Conservation (phyloP, 2,329 filamentous ascomycete species). For the Penicillium sp. region DNA sequence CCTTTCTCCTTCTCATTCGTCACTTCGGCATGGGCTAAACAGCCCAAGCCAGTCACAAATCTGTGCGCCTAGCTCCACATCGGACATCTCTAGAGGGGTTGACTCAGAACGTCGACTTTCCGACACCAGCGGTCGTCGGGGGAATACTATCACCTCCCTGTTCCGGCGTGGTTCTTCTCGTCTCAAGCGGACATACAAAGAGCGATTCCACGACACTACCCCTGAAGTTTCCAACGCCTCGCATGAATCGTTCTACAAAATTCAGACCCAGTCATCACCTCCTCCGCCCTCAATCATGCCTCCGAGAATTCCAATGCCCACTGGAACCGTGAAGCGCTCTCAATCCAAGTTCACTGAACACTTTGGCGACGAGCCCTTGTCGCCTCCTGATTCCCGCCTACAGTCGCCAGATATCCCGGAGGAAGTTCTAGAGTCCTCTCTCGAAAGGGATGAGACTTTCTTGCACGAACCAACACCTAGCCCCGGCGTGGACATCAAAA, state of each 20-base stretch:
- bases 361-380: slow-evolving; percentile 78
- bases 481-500: slow-evolving; percentile 32
- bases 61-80: slow-evolving; percentile 52
- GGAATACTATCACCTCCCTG: slow-evolving; percentile 66
- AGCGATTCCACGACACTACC: slow-evolving; percentile 52
- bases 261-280: slow-evolving; percentile 52
- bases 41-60: slow-evolving; percentile 56
- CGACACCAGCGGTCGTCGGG: slow-evolving; percentile 50
- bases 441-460: slow-evolving; percentile 26
- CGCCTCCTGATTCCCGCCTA: slow-evolving; percentile 78
- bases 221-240: slow-evolving; percentile 93
- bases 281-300: slow-evolving; percentile 34
- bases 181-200: slow-evolving; percentile 56
- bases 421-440: slow-evolving; percentile 22
- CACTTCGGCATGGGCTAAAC: slow-evolving; percentile 47
- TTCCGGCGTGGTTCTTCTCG: slow-evolving; percentile 66
- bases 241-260: slow-evolving; percentile 74
- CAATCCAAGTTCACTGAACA: slow-evolving; percentile 92
- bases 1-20: slow-evolving; percentile 42
- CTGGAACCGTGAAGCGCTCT: slow-evolving; percentile 70
- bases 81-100: slow-evolving; percentile 54
- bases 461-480: slow-evolving; percentile 27
- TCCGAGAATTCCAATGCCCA: slow-evolving; percentile 47
- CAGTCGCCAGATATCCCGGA: slow-evolving; percentile 70
- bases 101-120: slow-evolving; percentile 57